A percentile compares a stretch with the other conserved stretches of the same genome.
These are phyloP conservation scores for Ogataea paradorogensis DNA, from an alignment of 805 yeast genomes.

Conservation along the genomic window DNA sequence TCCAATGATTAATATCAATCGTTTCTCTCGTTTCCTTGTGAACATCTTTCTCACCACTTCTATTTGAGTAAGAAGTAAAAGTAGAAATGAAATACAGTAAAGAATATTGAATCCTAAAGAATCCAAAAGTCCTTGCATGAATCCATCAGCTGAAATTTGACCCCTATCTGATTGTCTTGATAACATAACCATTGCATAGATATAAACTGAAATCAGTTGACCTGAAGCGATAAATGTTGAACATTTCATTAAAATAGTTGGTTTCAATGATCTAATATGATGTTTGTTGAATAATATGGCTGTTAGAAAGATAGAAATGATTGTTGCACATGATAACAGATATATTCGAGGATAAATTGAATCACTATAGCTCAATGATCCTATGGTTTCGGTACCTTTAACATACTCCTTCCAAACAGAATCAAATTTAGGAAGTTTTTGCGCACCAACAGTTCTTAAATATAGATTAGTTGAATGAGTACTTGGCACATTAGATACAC, in stretches of 20 bases:
- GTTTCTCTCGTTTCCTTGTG: constrained; percentile 63
- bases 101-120: constrained; percentile 49
- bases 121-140: constrained; percentile 43
- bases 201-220: constrained; percentile 50
- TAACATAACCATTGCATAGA: constrained; percentile 45
- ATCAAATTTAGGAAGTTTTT: constrained; percentile 41
- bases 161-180: constrained; percentile 46
- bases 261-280: constrained; percentile 47
- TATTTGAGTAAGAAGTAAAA: constrained; percentile 66
- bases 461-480: constrained; percentile 20
- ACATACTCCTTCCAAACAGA: constrained; percentile 50
- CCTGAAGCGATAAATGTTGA: constrained; percentile 54
- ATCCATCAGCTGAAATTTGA: constrained; percentile 40
- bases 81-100: constrained; percentile 54
- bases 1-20: constrained; percentile 60
- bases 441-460: constrained; percentile 19
- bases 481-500: constrained; percentile 22
- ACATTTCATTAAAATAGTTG: constrained; percentile 47
- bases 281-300: constrained; percentile 63
- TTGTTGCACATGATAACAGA: constrained; percentile 61
- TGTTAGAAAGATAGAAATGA: constrained; percentile 60
- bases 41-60: constrained; percentile 68
- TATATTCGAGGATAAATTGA: constrained; percentile 62
- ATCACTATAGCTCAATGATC: constrained; percentile 38
- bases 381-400: constrained; percentile 31